A percentile compares a stretch with the other conserved stretches of the same genome.
phyloP scores from a whole-genome alignment of 2,329 filamentous ascomycete species.

The Colletotrichum acutatum region DNA sequence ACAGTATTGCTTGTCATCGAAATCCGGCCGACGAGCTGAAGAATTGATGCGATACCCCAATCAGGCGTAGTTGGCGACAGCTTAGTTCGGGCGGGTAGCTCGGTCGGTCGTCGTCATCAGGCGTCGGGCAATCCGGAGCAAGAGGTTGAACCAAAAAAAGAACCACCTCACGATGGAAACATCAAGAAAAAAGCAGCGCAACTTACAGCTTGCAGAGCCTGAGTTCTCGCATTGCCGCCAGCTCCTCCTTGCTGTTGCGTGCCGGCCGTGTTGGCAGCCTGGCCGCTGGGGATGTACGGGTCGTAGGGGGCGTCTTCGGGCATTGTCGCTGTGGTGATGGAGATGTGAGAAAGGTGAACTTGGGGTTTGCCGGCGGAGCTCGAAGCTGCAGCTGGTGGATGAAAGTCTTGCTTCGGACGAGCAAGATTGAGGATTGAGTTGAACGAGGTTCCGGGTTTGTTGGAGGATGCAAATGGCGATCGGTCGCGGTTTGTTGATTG shows the following conservation, averaged over 20 bases:
- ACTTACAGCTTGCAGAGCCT: constrained; percentile 88
- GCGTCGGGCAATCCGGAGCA: constrained; percentile 18
- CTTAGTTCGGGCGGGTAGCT: constrained; percentile 16
- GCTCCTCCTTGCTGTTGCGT: constrained; percentile 52
- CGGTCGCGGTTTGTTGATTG: constrained; percentile 16
- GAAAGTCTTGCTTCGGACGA: constrained; percentile 1
- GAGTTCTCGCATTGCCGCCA: constrained; percentile 63
- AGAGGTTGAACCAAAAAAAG: constrained; percentile 16
- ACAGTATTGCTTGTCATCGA: neutral
- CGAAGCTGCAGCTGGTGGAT: constrained; percentile 16
- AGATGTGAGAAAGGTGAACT: neutral
- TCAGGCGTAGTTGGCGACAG: constrained; percentile 24
- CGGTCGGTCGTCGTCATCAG: constrained; percentile 32
- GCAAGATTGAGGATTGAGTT: constrained; percentile 12
- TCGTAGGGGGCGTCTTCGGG: constrained; percentile 78
- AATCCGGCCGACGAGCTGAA: neutral
- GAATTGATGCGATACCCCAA: constrained; percentile 9
- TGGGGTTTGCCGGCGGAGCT: constrained; percentile 3
- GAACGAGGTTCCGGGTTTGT: constrained; percentile 8
- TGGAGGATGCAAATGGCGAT: constrained; percentile 17
- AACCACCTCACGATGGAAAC: neutral
- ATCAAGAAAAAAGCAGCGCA: constrained; percentile 32
- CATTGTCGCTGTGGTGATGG: constrained; percentile 53
- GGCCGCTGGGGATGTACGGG: constrained; percentile 85
- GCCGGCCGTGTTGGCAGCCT: constrained; percentile 46